These are phyloP conservation scores for Marchantia polymorpha DNA, from an alignment of 225 moss, liverwort and hornwort genomes.

Conservation along the genomic window DNA sequence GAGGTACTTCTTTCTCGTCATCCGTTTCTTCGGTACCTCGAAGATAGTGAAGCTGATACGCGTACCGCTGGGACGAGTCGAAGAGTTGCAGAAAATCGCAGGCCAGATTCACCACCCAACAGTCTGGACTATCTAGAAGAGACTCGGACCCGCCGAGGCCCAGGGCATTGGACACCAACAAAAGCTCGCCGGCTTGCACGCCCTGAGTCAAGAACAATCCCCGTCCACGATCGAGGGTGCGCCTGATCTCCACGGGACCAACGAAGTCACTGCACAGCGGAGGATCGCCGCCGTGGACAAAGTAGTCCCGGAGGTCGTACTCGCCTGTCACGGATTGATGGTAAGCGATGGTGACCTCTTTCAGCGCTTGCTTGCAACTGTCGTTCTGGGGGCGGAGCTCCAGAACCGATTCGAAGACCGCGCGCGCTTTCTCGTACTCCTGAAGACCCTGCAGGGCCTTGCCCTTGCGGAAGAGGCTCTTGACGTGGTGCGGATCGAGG, in stretches of 20 bases:
- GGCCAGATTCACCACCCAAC: background rate
- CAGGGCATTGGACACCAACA: conserved; percentile 29
- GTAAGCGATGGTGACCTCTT: background rate
- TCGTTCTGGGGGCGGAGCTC: conserved; percentile 4
- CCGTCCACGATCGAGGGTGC: conserved; percentile 3
- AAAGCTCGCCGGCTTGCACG: conserved; percentile 21
- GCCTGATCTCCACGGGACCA: conserved; percentile 29
- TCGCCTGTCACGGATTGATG: conserved; percentile 18
- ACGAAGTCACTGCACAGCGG: conserved; percentile 34
- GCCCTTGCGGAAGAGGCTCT: conserved; percentile 64
- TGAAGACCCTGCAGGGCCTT: conserved; percentile 60
- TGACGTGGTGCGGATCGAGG: conserved; percentile 53
- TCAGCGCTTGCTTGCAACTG: background rate
- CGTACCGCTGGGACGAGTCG: background rate
- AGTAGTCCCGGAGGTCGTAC: background rate
- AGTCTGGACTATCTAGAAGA: background rate
- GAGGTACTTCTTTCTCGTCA: background rate
- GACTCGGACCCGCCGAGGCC: conserved; percentile 5
- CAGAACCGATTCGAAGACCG: conserved; percentile 45
- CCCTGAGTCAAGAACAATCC: conserved; percentile 29
- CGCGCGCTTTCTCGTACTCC: conserved; percentile 53
- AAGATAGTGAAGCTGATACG: conserved; percentile 9
- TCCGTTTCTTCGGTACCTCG: background rate
- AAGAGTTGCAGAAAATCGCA: background rate
- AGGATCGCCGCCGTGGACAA: background rate